Base-by-base conservation (phyloP, 805 yeast species). In the Yarrowia sp. region DNA sequence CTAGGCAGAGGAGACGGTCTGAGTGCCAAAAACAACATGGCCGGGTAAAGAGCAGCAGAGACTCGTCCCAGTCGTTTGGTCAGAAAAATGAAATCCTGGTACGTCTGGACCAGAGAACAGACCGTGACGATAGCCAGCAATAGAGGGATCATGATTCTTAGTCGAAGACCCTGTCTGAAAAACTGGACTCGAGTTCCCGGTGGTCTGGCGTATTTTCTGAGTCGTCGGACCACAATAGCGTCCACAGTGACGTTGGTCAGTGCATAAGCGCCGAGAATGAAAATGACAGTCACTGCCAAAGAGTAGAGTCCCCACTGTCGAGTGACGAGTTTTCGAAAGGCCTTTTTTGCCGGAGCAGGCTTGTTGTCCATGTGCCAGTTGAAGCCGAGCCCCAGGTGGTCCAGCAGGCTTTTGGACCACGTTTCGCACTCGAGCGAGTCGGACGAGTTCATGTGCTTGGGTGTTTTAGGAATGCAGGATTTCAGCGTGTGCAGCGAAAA, bases 1-100 rank as follows among this genome's bases (percentile, higher is more conserved):
- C 83, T 80, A 0, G 97, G 97, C 57, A 93, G 74, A 1, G 96
- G 96, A 1, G 96, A 86, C 0, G 98, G 98, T 66, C 95, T 76
- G 66, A 92, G 72, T 0, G 95, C 86, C 39, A 93, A 75, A 65
- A 92, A 85, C 44, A 91, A 74, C 18, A 91, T 75, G 0, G 92
- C 83, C 1, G 98, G 97, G 70, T 92, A 76, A 65, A 88, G 80
- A 8, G 93, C 87, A 18, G 87, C 88, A 1, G 91, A 80, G 0
- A 92, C 81, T 70, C 96, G 81, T 0, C 98, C 98, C 57, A 88
- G 71, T 43, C 97, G 78, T 69, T 90, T 90, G 8, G 65, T 47
- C 32, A 61, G 31, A 18, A 61, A 45, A 13, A 61, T 28, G 45
- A 61, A 61, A n/a, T 61, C 64, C 51, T 58, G 50, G 64, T 58